Evolutionary conservation across 352 stramenopile species (phyloP).

Genomic region (Phytophthora tentaculata): DNA sequence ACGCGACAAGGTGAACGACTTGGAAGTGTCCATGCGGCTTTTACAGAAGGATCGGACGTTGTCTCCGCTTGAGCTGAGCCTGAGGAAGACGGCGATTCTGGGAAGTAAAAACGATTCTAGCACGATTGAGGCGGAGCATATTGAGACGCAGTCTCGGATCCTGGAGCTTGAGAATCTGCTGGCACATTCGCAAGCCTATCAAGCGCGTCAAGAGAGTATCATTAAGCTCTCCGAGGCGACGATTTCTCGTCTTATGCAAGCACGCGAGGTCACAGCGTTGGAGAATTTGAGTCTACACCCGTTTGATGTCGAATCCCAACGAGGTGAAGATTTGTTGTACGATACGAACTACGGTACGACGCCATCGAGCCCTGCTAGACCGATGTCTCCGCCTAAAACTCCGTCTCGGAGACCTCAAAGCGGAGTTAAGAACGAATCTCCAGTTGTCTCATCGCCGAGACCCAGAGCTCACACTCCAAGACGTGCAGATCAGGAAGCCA

Average conservation of each 20-base stretch:
- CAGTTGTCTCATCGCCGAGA: slow-evolving; percentile 9
- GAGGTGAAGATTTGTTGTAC: slow-evolving; percentile 18
- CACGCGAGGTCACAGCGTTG: slow-evolving; percentile 49
- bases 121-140: slow-evolving; percentile 59
- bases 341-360: slow-evolving; percentile 13
- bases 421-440: slow-evolving; percentile 7
- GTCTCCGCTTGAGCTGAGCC: slow-evolving; percentile 66
- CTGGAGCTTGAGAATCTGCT: slow-evolving; percentile 64
- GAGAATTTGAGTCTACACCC: slow-evolving; percentile 52
- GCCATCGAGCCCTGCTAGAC: slow-evolving; percentile 10
- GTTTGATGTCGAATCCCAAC: slow-evolving; percentile 22
- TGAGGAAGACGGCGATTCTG: slow-evolving; percentile 68
- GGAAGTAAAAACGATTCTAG: slow-evolving; percentile 49
- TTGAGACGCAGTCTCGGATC: slow-evolving; percentile 57
- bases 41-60: slow-evolving; percentile 70
- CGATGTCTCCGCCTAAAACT: slow-evolving; percentile 8
- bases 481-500: slow-evolving; percentile 23
- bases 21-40: slow-evolving; percentile 68
- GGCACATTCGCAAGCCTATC: slow-evolving; percentile 63
- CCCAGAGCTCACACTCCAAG: slow-evolving; percentile 8
- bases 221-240: slow-evolving; percentile 70
- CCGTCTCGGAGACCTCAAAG: slow-evolving; percentile 7
- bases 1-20: slow-evolving; percentile 74
- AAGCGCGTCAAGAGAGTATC: slow-evolving; percentile 64
- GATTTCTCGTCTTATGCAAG: slow-evolving; percentile 69